Percentiles rank a stretch among this genome's conserved stretches.
Evolutionary conservation across 2,329 filamentous ascomycete species (phyloP).

Genomic region (Didymella lethalis): DNA sequence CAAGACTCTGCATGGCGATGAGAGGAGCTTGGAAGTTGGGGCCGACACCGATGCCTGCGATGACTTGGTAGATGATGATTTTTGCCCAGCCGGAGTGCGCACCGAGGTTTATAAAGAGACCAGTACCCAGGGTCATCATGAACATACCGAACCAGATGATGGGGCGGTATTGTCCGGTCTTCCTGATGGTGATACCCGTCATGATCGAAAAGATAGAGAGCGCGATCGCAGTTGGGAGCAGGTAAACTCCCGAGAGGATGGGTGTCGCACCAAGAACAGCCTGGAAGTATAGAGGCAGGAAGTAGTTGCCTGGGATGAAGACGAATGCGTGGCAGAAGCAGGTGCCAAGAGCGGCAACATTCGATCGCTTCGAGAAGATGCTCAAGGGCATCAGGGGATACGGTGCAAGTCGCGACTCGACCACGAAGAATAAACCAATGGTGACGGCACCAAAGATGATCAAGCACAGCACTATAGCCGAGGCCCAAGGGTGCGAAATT

Average conservation of each 20-base stretch:
- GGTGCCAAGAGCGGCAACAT: constrained; percentile 69
- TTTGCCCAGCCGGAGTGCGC: constrained; percentile 48
- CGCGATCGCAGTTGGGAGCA: constrained; percentile 74
- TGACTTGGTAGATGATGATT: constrained; percentile 52
- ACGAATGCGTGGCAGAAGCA: constrained; percentile 78
- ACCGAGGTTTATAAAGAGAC: constrained; percentile 49
- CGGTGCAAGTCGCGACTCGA: constrained; percentile 75
- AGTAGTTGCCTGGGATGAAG: constrained; percentile 82
- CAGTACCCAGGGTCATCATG: constrained; percentile 51
- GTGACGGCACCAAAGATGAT: constrained; percentile 74
- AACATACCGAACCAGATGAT: constrained; percentile 49
- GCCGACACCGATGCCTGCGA: constrained; percentile 60
- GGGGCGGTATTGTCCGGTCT: constrained; percentile 56
- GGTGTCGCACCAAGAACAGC: constrained; percentile 73
- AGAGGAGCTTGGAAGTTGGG: constrained; percentile 75
- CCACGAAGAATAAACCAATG: constrained; percentile 71
- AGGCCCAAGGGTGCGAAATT: constrained; percentile 75
- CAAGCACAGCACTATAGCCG: constrained; percentile 77
- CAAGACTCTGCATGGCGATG: constrained; percentile 71
- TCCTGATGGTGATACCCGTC: constrained; percentile 62
- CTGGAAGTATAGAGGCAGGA: constrained; percentile 86
- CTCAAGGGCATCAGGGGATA: constrained; percentile 80
- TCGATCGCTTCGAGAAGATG: constrained; percentile 72
- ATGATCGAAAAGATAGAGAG: constrained; percentile 69
- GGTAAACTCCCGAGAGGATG: constrained; percentile 75